phyloP scores from a whole-genome alignment of 2,329 filamentous ascomycete species.

The Fusarium sublunatum region DNA sequence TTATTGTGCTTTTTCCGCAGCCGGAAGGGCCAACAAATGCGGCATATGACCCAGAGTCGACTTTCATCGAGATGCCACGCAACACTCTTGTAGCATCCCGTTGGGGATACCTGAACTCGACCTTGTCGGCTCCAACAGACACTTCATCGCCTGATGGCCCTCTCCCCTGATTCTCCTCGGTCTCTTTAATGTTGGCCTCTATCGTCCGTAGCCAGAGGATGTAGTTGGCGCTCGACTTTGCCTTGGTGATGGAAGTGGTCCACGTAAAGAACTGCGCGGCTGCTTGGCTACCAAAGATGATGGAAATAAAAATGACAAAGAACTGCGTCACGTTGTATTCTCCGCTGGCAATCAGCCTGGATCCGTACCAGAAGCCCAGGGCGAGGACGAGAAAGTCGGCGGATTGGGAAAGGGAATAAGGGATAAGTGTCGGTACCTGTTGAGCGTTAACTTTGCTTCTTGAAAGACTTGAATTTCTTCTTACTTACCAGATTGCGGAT shows the following conservation, averaged over 20 bases:
- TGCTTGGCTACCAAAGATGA: slow-evolving; percentile 14
- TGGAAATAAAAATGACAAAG: slow-evolving; percentile 58
- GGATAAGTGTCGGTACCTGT: neutral
- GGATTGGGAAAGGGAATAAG: slow-evolving; percentile 48
- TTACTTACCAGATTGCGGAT: neutral
- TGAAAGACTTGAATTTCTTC: neutral
- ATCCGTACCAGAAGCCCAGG: slow-evolving; percentile 55
- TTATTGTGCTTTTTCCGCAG: slow-evolving; percentile 69
- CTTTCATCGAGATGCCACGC: slow-evolving; percentile 51
- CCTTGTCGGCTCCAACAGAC: slow-evolving; percentile 60
- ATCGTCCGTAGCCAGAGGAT: slow-evolving; percentile 57
- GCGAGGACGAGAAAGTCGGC: slow-evolving; percentile 50
- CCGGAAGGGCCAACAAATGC: slow-evolving; percentile 61
- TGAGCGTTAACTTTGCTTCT: neutral
- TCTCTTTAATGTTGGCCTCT: slow-evolving; percentile 48
- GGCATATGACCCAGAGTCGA: slow-evolving; percentile 59
- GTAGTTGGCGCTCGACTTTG: slow-evolving; percentile 58
- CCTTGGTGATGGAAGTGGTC: slow-evolving; percentile 59
- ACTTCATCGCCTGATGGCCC: slow-evolving; percentile 43
- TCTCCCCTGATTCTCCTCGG: slow-evolving; percentile 45
- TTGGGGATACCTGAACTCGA: slow-evolving; percentile 71
- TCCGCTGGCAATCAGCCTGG: slow-evolving; percentile 47
- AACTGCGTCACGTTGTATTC: slow-evolving; percentile 63
- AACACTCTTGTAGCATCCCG: slow-evolving; percentile 53
- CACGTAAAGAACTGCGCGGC: slow-evolving; percentile 4